These are phyloP conservation scores for Powellomyces hirtus DNA, from an alignment of 192 early-diverging fungal genomes.

Conservation along the genomic window DNA sequence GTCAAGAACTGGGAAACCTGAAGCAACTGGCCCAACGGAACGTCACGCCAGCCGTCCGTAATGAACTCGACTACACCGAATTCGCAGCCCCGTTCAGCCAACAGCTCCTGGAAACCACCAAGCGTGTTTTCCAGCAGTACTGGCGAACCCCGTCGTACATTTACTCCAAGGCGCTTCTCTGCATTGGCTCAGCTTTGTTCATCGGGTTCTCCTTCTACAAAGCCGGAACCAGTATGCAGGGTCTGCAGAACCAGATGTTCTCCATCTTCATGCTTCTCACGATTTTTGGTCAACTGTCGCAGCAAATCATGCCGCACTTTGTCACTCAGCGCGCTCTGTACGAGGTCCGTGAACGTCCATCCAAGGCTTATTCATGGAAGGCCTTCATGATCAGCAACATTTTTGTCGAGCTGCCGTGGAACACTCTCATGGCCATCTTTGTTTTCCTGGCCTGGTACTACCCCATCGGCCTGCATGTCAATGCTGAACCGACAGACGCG, in stretches of 20 bases:
- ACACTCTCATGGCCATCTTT: neutral
- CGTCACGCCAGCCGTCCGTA: neutral
- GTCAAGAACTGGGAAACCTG: conserved; percentile 52
- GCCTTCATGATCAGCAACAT: conserved; percentile 13
- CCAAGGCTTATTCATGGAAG: conserved; percentile 12
- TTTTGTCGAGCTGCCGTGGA: conserved; percentile 15
- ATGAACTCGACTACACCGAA: conserved; percentile 6
- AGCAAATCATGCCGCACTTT: conserved; percentile 13
- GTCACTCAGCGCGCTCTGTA: conserved; percentile 15
- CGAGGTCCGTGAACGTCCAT: conserved; percentile 10
- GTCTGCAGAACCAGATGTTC: conserved; percentile 67
- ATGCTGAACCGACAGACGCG: too few relatives aligned
- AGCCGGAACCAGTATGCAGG: conserved; percentile 47
- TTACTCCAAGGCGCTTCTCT: conserved; percentile 43
- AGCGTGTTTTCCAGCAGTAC: conserved; percentile 63
- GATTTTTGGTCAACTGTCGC: neutral
- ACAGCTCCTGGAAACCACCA: conserved; percentile 57
- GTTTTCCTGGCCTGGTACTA: conserved; percentile 10
- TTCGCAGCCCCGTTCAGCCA: conserved; percentile 38
- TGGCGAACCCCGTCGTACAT: conserved; percentile 75
- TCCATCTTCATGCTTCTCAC: conserved; percentile 52
- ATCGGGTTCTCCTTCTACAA: conserved; percentile 72
- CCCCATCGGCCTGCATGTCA: conserved; percentile 15
- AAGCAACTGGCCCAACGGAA: conserved; percentile 6
- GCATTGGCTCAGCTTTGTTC: conserved; percentile 44